A percentile compares a stretch with the other conserved stretches of the same genome.
Conservation (phyloP, 345 rosid species). For the Lenwebbia sp. region DNA sequence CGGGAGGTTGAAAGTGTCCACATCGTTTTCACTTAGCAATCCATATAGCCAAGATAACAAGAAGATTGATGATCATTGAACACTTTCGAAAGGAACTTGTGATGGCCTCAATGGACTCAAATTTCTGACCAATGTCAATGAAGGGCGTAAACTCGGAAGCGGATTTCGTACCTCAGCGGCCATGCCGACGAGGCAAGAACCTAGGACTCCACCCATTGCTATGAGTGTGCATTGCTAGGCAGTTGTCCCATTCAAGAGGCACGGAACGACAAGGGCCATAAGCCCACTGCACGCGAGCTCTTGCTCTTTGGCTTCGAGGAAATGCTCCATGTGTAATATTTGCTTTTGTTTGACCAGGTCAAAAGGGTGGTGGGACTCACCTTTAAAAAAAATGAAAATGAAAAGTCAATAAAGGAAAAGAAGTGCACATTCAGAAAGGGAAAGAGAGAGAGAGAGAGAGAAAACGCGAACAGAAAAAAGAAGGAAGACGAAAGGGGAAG, state of each 20-base stretch:
- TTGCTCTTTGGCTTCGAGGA: slow-evolving; percentile 25
- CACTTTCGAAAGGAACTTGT: background rate
- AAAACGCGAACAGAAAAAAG: too few relatives aligned
- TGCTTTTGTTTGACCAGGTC: too few relatives aligned
- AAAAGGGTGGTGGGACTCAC: too few relatives aligned
- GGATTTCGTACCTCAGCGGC: slow-evolving; percentile 10
- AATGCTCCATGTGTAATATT: too few relatives aligned
- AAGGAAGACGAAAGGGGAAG: too few relatives aligned
- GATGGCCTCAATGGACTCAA: background rate
- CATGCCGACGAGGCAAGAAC: slow-evolving; percentile 18
- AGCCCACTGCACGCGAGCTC: slow-evolving; percentile 30
- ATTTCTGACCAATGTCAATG: background rate
- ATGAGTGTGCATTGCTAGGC: slow-evolving; percentile 11
- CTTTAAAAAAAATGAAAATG: too few relatives aligned
- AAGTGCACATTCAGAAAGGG: too few relatives aligned
- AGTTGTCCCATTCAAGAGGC: slow-evolving; percentile 11
- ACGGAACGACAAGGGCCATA: slow-evolving; percentile 16
- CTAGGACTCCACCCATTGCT: slow-evolving; percentile 10
- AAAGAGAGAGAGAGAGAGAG: too few relatives aligned
- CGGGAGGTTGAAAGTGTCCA: slow-evolving; percentile 25
- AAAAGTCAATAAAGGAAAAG: too few relatives aligned
- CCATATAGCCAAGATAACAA: background rate
- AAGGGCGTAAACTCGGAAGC: background rate
- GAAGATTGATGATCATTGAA: background rate
- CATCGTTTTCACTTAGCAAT: slow-evolving; percentile 11